Evolutionary conservation across 306 rosid species (phyloP).

Genomic region (Ceratonia siliqua): DNA sequence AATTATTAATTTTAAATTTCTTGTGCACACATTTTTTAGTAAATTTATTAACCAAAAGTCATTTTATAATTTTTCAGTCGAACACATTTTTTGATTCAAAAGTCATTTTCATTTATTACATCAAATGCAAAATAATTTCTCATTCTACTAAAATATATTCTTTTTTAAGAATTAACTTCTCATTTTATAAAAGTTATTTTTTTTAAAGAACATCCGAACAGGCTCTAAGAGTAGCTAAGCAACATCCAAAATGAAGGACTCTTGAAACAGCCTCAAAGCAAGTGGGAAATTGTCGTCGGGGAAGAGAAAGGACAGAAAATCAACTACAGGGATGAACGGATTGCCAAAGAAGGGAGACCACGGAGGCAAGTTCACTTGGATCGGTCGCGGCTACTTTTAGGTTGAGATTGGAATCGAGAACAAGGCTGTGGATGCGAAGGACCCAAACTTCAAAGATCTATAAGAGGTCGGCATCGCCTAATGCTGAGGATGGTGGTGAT

Average conservation of each 20-base stretch:
- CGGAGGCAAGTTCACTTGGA: constrained; percentile 95
- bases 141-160: too few relatives aligned
- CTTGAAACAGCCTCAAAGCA: constrained; percentile 56
- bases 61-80: too few relatives aligned
- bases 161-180: too few relatives aligned
- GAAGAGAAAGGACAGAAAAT: constrained; percentile 67
- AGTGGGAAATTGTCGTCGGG: constrained; percentile 49
- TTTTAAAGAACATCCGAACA: too few relatives aligned
- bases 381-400: constrained; percentile 54
- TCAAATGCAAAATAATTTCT: too few relatives aligned
- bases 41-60: too few relatives aligned
- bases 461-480: constrained; percentile 50
- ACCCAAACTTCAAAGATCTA: constrained; percentile 83
- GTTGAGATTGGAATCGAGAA: constrained; percentile 50
- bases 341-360: constrained; percentile 95
- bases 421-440: constrained; percentile 58
- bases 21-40: too few relatives aligned
- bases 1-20: too few relatives aligned
- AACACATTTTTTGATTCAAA: too few relatives aligned
- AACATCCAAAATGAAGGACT: constrained; percentile 55
- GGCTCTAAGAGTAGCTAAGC: background rate
- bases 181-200: too few relatives aligned
- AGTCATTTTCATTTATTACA: too few relatives aligned
- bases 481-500: constrained; percentile 16
- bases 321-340: constrained; percentile 81